Evolutionary conservation across 345 rosid genomes (phyloP), one percentile per base, ranked within the genome.

Genomic region (Acer yangbiense): DNA sequence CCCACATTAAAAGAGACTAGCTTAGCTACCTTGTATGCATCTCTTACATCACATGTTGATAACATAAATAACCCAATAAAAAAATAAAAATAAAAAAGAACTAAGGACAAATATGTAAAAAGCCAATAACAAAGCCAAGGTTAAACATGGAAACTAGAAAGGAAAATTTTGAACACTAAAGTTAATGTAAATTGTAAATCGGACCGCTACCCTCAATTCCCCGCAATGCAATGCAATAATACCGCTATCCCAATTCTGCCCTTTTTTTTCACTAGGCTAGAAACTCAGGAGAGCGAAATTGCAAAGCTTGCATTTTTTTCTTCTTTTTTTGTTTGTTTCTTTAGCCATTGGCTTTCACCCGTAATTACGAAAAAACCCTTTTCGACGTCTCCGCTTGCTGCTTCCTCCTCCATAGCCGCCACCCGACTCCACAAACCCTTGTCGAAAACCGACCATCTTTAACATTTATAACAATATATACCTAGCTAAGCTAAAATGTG

Each of bases 181-280:
- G 77, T 79, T 46, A 52, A 74, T 48, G 78, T 72, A 72, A 81
- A 16, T 14, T 54, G 58, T 54, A 16, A 85, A 78, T 91, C 93
- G 96, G 96, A 91, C 96, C 96, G 96, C 81, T 82, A 88, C 91
- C 96, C 93, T 91, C 96, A 85, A 91, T 91, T 90, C 96, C 96
- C 96, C 92, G 89, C 93, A 70, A 86, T 90, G 89, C 93, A 70
- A 86, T 90, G 93, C 93, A 91, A 90, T 79, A 74, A 87, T 88
- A 68, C 81, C 82, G 88, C 91, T 90, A 90, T 91, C 87, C 93
- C 85, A 67, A 77, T 75, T 89, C 95, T 88, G 83, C 84, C 85
- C 80, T 71, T 46, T 46, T 43, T 9, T 46, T 16, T 41, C 44
- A n/a, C 16, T 10, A 67, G 84, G 87, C 81, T 82, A 91, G 88